Percentiles rank a stretch among this genome's conserved stretches.
phyloP scores from a whole-genome alignment of 139 green algal genomes.

The Tetraselmis chui region DNA sequence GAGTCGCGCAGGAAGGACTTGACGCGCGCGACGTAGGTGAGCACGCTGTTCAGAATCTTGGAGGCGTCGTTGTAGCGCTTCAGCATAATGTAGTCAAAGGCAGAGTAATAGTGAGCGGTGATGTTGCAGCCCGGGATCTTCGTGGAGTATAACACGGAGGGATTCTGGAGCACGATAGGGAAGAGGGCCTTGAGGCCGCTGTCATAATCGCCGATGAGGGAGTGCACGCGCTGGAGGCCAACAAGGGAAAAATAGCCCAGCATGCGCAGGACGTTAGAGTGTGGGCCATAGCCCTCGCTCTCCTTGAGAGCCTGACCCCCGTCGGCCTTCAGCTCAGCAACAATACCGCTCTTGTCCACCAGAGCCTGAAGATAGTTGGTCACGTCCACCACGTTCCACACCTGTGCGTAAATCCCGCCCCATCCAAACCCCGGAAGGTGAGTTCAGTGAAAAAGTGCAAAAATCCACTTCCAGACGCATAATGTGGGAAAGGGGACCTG shows the following conservation, averaged over 20 bases:
- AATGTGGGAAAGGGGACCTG: no score
- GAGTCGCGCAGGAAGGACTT: conserved; percentile 10
- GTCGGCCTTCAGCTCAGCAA: conserved; percentile 56
- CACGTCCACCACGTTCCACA: conserved; percentile 76
- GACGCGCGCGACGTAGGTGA: conserved; percentile 73
- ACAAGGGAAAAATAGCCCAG: conserved; percentile 94
- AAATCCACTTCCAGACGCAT: no score
- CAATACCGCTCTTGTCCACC: conserved; percentile 74
- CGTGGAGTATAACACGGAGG: conserved; percentile 56
- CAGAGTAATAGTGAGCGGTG: conserved; percentile 88
- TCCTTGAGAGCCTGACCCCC: conserved; percentile 30
- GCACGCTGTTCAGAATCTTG: conserved; percentile 71
- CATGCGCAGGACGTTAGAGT: conserved; percentile 90
- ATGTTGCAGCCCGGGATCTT: conserved; percentile 79
- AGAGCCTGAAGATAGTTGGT: conserved; percentile 83
- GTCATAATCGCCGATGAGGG: conserved; percentile 87
- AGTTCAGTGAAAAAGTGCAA: no score
- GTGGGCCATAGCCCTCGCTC: conserved; percentile 68
- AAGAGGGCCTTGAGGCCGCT: conserved; percentile 62
- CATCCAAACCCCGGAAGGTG: no score
- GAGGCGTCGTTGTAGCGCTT: conserved; percentile 27
- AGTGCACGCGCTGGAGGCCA: conserved; percentile 84
- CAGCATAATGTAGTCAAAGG: conserved; percentile 89
- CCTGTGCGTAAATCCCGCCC: no score
- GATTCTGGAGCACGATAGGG: conserved; percentile 63